Base-by-base conservation (phyloP, 2,329 filamentous ascomycete species). In the Fusarium secorum region DNA sequence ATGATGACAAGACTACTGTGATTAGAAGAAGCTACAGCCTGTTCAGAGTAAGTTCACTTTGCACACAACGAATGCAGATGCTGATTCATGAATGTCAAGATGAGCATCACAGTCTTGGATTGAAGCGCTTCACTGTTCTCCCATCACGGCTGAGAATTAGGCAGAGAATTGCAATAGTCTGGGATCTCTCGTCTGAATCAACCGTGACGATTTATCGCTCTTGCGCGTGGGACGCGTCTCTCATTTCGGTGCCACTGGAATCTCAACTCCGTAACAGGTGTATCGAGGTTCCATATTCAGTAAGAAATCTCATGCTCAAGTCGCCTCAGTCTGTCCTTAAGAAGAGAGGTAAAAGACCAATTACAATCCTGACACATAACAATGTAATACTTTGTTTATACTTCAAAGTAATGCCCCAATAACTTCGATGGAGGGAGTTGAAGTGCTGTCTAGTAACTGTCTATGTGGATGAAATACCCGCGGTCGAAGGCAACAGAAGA, bases 161-260 rank as follows among this genome's bases (percentile, higher is more conserved):
- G 14, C 11, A 26, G 11, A 20, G 2, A n/a, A 7, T 15, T 10
- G 3, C 5, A 20, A 4, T 5, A 14, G 4, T 10, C 17, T 20
- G 5, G 2, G 3, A 4, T 11, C 4, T 9, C 10, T 13, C 15
- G 0, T 8, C 2, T 11, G 20, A 11, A 11, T 46, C 5, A 30
- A 2, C 3, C 2, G 11, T 8, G 9, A 32, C 3, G 2, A 17
- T 32, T 5, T 4, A 10, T 10, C 32, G 2, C 7, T 15, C 13
- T 2, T 7, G 4, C 2, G 0, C 2, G 4, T 10, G 10, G 1
- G 1, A 9, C n/a, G 3, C 10, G 3, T 8, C 20, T n/a, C 3
- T 15, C 20, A 8, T 11, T 48, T 9, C 2, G 3, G 7, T 22
- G 7, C 11, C 2, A 13, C 14, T 8, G 7, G 6, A n/a, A 30